Conservation (phyloP, 164 flowering plant genomes). For the Vitis labrusca region DNA sequence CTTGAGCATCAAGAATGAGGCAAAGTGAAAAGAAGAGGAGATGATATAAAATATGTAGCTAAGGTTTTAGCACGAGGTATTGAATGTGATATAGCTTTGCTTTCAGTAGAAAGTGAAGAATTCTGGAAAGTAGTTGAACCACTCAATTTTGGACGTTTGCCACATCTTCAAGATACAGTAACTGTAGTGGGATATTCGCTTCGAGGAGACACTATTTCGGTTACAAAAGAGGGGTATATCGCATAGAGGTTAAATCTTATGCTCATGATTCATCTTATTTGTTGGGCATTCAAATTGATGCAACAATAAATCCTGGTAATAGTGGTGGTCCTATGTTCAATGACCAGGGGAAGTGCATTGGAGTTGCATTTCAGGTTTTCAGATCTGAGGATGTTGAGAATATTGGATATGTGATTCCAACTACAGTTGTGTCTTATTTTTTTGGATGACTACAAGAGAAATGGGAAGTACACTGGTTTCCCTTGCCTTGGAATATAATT, state of each 20-base stretch:
- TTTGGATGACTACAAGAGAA: conserved; percentile 79
- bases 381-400: conserved; percentile 96
- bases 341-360: conserved; percentile 94
- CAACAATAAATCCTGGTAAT: conserved; percentile 50
- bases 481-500: conserved; percentile 79
- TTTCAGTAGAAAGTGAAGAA: conserved; percentile 84
- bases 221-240: conserved; percentile 95
- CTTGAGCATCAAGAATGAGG: conserved; percentile 89
- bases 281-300: too few relatives aligned
- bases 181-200: conserved; percentile 98
- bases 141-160: conserved; percentile 74
- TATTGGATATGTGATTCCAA: conserved; percentile 98
- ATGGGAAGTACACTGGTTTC: conserved; percentile 96
- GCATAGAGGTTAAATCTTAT: conserved; percentile 77
- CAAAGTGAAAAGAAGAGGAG: conserved; percentile 95
- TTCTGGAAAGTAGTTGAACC: conserved; percentile 94
- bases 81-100: conserved; percentile 96
- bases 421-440: conserved; percentile 94
- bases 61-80: conserved; percentile 94
- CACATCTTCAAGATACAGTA: conserved; percentile 93
- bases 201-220: conserved; percentile 98
- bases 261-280: too few relatives aligned
- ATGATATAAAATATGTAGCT: conserved; percentile 3
- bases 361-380: conserved; percentile 98
- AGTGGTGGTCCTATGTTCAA: conserved; percentile 99